Conservation (phyloP, 768 basidiomycete species). For the Rhodocollybia butyracea region DNA sequence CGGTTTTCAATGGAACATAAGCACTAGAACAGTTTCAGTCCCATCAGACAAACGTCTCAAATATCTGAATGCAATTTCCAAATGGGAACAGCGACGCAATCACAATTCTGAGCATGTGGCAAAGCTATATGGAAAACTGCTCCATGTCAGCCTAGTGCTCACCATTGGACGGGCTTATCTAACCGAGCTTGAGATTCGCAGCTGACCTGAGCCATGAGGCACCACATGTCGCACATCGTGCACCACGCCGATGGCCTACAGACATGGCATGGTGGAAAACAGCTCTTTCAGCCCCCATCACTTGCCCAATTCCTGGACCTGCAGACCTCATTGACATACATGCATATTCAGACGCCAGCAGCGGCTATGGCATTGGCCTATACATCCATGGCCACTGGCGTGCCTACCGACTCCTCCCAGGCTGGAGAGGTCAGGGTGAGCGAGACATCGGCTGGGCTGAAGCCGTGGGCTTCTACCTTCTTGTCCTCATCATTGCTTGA, state of each 20-base stretch:
- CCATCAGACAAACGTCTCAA: conserved; percentile 23
- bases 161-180: conserved; percentile 34
- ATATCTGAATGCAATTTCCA: conserved; percentile 24
- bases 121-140: conserved; percentile 37
- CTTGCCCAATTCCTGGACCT: conserved; percentile 24
- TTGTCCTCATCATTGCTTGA: conserved; percentile 19
- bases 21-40: conserved; percentile 18
- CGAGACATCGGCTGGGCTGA: too few relatives aligned
- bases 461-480: conserved; percentile 44
- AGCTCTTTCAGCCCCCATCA: conserved; percentile 12
- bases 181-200: conserved; percentile 28
- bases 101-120: conserved; percentile 32
- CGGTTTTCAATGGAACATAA: conserved; percentile 29
- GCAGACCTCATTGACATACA: conserved; percentile 18
- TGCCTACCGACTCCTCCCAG: conserved; percentile 27
- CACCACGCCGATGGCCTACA: background rate
- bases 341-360: conserved; percentile 43
- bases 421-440: conserved; percentile 23
- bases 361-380: conserved; percentile 31
- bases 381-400: conserved; percentile 24
- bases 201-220: background rate
- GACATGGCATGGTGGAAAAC: conserved; percentile 35
- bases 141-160: conserved; percentile 28
- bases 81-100: conserved; percentile 16
- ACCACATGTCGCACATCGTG: background rate